Percentiles rank a stretch among this genome's conserved stretches.
Evolutionary conservation across 164 flowering plant genomes (phyloP).

Genomic region (Protea cynaroides): DNA sequence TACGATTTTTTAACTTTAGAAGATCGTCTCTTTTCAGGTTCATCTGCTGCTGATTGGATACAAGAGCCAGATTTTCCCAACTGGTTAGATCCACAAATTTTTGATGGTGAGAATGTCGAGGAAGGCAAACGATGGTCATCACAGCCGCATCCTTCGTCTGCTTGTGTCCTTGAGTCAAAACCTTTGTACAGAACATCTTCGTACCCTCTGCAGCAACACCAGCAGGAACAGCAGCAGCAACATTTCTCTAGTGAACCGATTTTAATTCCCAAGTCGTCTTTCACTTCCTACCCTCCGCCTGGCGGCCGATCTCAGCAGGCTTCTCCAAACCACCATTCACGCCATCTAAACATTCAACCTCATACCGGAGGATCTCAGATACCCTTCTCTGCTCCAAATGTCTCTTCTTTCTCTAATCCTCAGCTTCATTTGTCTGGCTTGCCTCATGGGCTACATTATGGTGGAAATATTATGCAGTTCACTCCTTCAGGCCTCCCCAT

Average conservation of each 20-base stretch:
- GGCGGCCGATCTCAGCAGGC: conserved; percentile 55
- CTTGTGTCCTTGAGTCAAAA: conserved; percentile 35
- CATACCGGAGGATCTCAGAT: conserved; percentile 41
- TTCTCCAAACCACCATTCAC: conserved; percentile 45
- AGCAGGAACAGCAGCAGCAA: conserved; percentile 35
- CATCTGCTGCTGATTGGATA: conserved; percentile 62
- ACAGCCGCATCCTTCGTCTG: conserved; percentile 48
- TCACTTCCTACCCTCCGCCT: conserved; percentile 73
- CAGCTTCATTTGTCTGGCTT: conserved; percentile 50
- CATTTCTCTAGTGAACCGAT: conserved; percentile 63
- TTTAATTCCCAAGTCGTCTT: conserved; percentile 54
- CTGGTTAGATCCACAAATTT: conserved; percentile 56
- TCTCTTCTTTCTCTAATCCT: conserved; percentile 50
- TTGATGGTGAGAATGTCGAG: conserved; percentile 33
- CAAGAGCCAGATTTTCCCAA: conserved; percentile 47
- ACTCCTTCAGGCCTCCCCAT: conserved; percentile 39
- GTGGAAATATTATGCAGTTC: conserved; percentile 43
- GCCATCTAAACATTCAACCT: conserved; percentile 31
- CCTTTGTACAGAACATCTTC: conserved; percentile 79
- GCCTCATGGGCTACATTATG: conserved; percentile 49
- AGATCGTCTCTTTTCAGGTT: conserved; percentile 35
- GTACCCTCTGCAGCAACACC: conserved; percentile 58
- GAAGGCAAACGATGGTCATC: conserved; percentile 75
- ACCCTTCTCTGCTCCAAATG: conserved; percentile 44
- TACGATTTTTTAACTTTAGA: not conserved